Evolutionary conservation across 108 stramenopile genomes (phyloP), one percentile per base, ranked within the genome.

Genomic region (Pseudonitzschia multistriata): DNA sequence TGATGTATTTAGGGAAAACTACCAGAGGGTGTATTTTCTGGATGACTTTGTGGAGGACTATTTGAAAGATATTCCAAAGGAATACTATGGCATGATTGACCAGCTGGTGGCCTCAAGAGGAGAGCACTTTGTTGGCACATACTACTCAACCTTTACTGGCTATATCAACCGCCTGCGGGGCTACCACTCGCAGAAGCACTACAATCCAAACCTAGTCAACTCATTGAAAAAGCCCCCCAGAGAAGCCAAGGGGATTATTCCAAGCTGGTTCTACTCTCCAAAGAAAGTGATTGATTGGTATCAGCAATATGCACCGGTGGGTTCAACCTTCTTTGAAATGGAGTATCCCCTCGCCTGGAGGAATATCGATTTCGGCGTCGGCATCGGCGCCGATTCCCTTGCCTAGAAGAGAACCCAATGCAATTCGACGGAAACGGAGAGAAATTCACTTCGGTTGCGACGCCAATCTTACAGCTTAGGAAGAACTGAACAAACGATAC

Each of bases 111-210:
- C 93, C 5, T 85, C 84, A 29, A 66, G 82, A 62, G 93, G 92
- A 47, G 36, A 78, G 24, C 77, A 75, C 25, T 94, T 94, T 71
- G 87, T 83, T 45, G 95, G 95, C 0, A 88, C 85, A 21, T 81
- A 72, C 72, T 63, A 49, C 33, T 54, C 17, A 4, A 53, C 66
- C 5, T 87, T 91, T 53, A 80, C 87, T 7, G 92, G 90, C 0
- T 94, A 92, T 69, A 89, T 96, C 61, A 94, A 87, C 59, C 78
- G 95, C 5, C 71, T 91, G 74, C 61, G 92, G 39, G 92, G 89
- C 0, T 94, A 94, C 53, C 82, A 89, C 62, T 81, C 83, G 17
- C 57, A 59, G n/a, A 35, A 37, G 17, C 0, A 57, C 0, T 29
- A 57, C 56, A 0, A 55, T 1, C 22, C 54, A 55, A 24, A 21